Percentiles rank a stretch among this genome's conserved stretches.
Conservation (phyloP, 768 basidiomycete genomes). For the Boletus rex-veris region DNA sequence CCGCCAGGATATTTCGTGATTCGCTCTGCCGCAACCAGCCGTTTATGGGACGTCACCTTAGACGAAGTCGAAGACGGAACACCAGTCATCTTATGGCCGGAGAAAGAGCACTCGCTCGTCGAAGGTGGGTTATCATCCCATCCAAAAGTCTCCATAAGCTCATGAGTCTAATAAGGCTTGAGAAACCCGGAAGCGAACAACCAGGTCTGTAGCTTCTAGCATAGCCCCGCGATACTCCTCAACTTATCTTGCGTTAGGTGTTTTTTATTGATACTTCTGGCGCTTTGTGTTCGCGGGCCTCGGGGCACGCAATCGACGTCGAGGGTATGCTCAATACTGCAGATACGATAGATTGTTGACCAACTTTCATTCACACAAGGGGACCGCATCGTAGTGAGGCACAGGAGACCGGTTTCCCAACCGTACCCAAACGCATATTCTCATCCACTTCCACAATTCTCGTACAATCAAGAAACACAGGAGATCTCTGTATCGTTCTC, state of each 20-base stretch:
- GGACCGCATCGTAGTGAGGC: conserved; percentile 66
- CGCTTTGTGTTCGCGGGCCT: conserved; percentile 69
- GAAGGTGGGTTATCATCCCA: conserved; percentile 50
- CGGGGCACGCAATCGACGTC: conserved; percentile 80
- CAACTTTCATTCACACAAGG: conserved; percentile 36
- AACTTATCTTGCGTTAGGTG: conserved; percentile 45
- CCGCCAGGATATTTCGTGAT: conserved; percentile 42
- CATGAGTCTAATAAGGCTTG: conserved; percentile 44
- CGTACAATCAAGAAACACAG: conserved; percentile 49
- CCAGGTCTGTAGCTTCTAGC: conserved; percentile 44
- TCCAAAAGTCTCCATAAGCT: conserved; percentile 4
- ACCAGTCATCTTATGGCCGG: conserved; percentile 61
- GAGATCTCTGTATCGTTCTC: conserved; percentile 61
- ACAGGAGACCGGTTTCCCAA: conserved; percentile 68
- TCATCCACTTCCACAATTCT: conserved; percentile 72
- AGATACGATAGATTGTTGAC: conserved; percentile 3
- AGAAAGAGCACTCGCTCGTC: conserved; percentile 73
- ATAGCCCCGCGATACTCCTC: not conserved
- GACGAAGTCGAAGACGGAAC: conserved; percentile 37
- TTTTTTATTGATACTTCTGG: conserved; percentile 82
- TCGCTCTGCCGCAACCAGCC: conserved; percentile 34
- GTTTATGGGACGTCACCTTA: conserved; percentile 35
- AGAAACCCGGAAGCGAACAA: conserved; percentile 69
- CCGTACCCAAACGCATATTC: conserved; percentile 79
- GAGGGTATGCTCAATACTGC: conserved; percentile 46